A percentile compares a stretch with the other conserved stretches of the same genome.
These are phyloP conservation scores for Coniochaeta sp. DNA, from an alignment of 2,329 filamentous ascomycete species.

Conservation along the genomic window DNA sequence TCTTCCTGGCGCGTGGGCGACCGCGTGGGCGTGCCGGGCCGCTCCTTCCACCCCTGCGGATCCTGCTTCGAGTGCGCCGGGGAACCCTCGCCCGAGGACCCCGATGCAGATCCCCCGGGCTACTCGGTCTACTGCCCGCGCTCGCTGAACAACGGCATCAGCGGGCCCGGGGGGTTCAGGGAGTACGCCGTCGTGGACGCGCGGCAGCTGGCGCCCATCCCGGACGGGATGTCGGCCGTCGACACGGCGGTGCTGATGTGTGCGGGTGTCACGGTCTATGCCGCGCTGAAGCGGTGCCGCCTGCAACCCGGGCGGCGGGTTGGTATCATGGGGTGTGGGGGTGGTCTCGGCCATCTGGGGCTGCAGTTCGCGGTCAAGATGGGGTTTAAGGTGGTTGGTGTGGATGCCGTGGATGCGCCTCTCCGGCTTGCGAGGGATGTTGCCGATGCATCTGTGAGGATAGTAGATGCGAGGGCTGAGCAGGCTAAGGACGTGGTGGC, in stretches of 20 bases:
- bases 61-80: conserved; percentile 30
- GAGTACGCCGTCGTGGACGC: conserved; percentile 34
- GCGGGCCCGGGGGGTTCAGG: conserved; percentile 26
- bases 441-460: conserved; percentile 17
- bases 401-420: conserved; percentile 26
- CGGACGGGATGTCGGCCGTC: conserved; percentile 22
- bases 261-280: conserved; percentile 32
- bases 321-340: conserved; percentile 29
- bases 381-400: conserved; percentile 25
- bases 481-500: conserved; percentile 11
- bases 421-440: conserved; percentile 22
- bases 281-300: conserved; percentile 26
- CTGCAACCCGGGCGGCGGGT: conserved; percentile 23
- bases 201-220: conserved; percentile 23
- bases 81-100: conserved; percentile 8
- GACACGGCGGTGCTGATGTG: conserved; percentile 34
- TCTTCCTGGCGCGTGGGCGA: conserved; percentile 16
- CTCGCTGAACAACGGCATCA: conserved; percentile 16
- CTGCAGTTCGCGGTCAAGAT: conserved; percentile 17
- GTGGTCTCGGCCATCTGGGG: conserved; percentile 19
- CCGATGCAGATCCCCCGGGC: conserved; percentile 24
- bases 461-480: conserved; percentile 29
- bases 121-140: conserved; percentile 30
- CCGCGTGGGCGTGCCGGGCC: conserved; percentile 30
- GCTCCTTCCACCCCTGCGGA: conserved; percentile 31